Evolutionary conservation across 2,329 filamentous ascomycete genomes (phyloP), one percentile per base, ranked within the genome.

Genomic region (Exophiala mesophila): DNA sequence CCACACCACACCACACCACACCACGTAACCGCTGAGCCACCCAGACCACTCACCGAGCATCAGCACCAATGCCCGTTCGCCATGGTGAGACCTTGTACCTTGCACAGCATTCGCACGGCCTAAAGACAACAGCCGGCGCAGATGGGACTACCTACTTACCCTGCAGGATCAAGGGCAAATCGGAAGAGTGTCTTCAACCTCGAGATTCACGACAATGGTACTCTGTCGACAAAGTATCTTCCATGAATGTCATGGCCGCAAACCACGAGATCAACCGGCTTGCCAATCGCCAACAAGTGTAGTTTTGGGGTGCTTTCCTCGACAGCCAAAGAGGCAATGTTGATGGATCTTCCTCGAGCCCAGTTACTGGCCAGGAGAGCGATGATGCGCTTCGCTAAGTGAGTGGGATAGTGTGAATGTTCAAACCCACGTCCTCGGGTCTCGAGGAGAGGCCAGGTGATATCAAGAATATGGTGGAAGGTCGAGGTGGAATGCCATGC

Each of bases 381-480:
- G 13, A 56, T 53, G 26, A 53, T 49, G 3, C 53, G 40, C 39
- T 56, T 56, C 5, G 40, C 52, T 2, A 56, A 39, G 35, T 56
- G 54, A 0, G 54, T 56, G 1, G 54, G 54, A 17, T 49, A 51
- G 36, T 56, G 54, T 10, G 54, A 56, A 36, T 56, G 52, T 31
- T 56, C 54, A 31, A 44, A 56, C 4, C 54, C 54, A 23, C 49
- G 41, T 9, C 44, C 48, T 2, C 31, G 33, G 2, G 9, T 20
- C 26, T 56, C 54, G 2, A 56, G 21, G 2, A 23, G 39, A 23
- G 53, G 54, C 53, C 53, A 56, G n/a, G 49, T 5, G 5, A 45
- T 15, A 28, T 53, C 52, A n/a, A 48, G n/a, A 17, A 45, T 43
- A 16, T 41, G 23, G 16, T 38, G 19, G 29, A 46, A 38, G 24